Evolutionary conservation across 441 rosid species (phyloP).

Genomic region (Gossypium gossypioides): DNA sequence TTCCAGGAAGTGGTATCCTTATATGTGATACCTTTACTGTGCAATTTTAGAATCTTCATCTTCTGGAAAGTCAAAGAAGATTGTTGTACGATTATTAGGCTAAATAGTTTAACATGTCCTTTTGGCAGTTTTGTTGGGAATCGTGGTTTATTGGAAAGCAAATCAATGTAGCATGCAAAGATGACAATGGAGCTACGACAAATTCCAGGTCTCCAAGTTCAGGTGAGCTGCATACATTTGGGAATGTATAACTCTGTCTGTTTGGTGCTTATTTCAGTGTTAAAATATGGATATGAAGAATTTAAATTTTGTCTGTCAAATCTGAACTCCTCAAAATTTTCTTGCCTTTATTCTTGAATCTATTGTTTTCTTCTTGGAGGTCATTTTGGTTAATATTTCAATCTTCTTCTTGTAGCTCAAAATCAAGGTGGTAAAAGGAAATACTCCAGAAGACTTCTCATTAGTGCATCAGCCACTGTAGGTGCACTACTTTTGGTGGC

Average conservation of each 20-base stretch:
- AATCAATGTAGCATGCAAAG: constrained; percentile 49
- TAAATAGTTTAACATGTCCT: constrained; percentile 3
- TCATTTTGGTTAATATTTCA: constrained; percentile 16
- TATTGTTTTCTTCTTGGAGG: neutral
- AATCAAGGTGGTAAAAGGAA: constrained; percentile 56
- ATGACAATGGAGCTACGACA: constrained; percentile 39
- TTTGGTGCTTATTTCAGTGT: constrained; percentile 7
- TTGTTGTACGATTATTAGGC: constrained; percentile 7
- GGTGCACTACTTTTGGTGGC: constrained; percentile 95
- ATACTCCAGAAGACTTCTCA: constrained; percentile 68
- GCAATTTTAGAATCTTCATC: neutral
- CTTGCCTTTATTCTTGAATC: neutral
- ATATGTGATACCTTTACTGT: neutral
- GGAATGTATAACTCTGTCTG: neutral
- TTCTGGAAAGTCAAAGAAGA: constrained; percentile 3
- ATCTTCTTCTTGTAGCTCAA: constrained; percentile 34
- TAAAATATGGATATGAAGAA: neutral
- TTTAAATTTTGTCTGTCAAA: neutral
- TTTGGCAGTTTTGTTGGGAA: constrained; percentile 67
- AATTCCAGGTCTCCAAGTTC: constrained; percentile 34
- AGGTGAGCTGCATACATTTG: constrained; percentile 28
- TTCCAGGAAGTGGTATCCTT: neutral
- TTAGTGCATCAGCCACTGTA: constrained; percentile 87
- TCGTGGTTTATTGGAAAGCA: constrained; percentile 73
- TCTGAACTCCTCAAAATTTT: constrained; percentile 5